Percentiles rank a stretch among this genome's conserved stretches.
Evolutionary conservation across 177 flowering plant species (phyloP).

Genomic region (Tripterygium wilfordii): DNA sequence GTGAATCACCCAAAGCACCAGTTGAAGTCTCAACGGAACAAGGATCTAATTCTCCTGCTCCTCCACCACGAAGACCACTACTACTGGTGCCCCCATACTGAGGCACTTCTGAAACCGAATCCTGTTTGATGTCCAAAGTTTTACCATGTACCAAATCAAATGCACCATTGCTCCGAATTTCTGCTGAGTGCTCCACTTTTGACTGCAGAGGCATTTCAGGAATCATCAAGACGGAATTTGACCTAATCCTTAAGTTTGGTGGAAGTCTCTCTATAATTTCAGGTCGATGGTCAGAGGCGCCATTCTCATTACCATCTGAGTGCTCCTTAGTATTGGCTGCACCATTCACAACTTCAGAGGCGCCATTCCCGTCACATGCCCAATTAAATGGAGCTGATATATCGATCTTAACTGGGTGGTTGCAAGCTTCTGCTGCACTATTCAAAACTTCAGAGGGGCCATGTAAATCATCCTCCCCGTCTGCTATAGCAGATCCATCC

Average conservation of each 20-base stretch:
- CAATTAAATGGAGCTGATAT: too few relatives aligned
- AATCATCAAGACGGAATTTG: too few relatives aligned
- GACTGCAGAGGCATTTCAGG: too few relatives aligned
- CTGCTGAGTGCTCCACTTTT: conserved; percentile 15
- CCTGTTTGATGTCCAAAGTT: conserved; percentile 13
- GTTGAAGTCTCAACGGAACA: conserved; percentile 9
- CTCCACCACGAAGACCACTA: conserved; percentile 13
- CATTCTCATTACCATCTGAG: conserved; percentile 15
- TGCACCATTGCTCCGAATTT: conserved; percentile 18
- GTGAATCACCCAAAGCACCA: conserved; percentile 23
- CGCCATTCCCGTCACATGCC: too few relatives aligned
- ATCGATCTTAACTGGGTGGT: too few relatives aligned
- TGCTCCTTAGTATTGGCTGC: conserved; percentile 11
- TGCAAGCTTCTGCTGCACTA: conserved; percentile 7
- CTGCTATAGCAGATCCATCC: too few relatives aligned
- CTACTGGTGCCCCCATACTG: conserved; percentile 18
- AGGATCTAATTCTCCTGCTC: conserved; percentile 15
- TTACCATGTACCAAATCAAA: conserved; percentile 14
- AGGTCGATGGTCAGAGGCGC: conserved; percentile 9
- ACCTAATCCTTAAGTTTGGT: conserved; percentile 33
- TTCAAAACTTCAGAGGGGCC: conserved; percentile 15
- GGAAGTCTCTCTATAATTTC: conserved; percentile 22
- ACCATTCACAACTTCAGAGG: conserved; percentile 13
- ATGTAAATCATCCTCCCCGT: too few relatives aligned
- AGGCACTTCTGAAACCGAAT: conserved; percentile 15